Evolutionary conservation across 441 rosid species (phyloP).

Genomic region (Euphorbia schlechtendalii): DNA sequence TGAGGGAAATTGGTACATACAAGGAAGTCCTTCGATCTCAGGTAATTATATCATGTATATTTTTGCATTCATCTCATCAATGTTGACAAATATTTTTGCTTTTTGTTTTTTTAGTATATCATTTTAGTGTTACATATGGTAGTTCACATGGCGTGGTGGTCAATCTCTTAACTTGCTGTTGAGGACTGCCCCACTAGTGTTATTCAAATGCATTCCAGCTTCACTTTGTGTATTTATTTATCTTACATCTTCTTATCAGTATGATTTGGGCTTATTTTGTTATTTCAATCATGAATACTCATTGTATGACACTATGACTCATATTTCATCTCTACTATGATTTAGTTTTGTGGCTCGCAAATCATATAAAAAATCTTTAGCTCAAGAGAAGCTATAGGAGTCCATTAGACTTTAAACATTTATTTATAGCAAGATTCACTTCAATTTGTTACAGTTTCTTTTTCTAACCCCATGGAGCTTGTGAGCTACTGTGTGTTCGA

Average conservation of each 20-base stretch:
- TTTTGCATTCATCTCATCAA: not conserved
- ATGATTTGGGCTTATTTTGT: not conserved
- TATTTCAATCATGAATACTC: not conserved
- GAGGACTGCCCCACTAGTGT: not conserved
- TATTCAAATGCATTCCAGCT: not conserved
- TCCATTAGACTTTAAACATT: not conserved
- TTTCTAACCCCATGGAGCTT: not conserved
- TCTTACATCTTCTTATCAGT: not conserved
- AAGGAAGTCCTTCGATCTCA: conserved; percentile 98
- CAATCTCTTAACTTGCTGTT: not conserved
- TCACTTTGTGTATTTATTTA: not conserved
- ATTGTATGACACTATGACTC: not conserved
- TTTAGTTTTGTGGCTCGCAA: not conserved
- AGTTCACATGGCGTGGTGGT: not conserved
- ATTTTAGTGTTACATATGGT: not conserved
- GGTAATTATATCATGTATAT: conserved; percentile 52
- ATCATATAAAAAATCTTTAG: not conserved
- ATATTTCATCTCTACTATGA: not conserved
- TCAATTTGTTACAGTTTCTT: not conserved
- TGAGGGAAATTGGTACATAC: conserved; percentile 98
- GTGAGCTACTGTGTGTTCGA: not conserved
- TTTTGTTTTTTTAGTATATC: not conserved
- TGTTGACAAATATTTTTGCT: not conserved
- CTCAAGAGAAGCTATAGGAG: not conserved
- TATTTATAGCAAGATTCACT: not conserved